Percentiles rank a stretch among this genome's conserved stretches.
These are phyloP conservation scores for Saitozyma sp. DNA, from an alignment of 768 basidiomycete genomes.

Conservation along the genomic window DNA sequence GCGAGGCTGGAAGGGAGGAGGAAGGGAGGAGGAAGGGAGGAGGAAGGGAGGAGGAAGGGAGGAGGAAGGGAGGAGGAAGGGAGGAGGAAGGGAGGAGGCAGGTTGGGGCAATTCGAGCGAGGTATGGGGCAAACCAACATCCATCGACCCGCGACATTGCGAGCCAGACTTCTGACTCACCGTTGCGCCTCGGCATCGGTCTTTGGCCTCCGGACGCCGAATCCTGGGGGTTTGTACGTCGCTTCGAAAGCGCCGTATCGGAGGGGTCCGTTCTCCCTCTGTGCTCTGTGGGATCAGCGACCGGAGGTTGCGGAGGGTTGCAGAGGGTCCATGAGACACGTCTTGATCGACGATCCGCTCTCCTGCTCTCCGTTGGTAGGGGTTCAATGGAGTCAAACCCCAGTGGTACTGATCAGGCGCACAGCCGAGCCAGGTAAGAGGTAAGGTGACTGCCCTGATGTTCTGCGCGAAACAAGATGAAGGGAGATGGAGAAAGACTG, in stretches of 20 bases:
- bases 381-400: too few relatives aligned
- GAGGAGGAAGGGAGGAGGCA: slow-evolving; percentile 4
- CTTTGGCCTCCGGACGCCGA: slow-evolving; percentile 34
- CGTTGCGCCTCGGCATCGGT: slow-evolving; percentile 49
- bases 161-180: slow-evolving; percentile 35
- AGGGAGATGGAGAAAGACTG: too few relatives aligned
- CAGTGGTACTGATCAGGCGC: slow-evolving; percentile 5
- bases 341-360: too few relatives aligned
- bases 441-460: not conserved
- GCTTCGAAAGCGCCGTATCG: slow-evolving; percentile 49
- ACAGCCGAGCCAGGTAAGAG: not conserved
- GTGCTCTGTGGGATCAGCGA: slow-evolving; percentile 10
- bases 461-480: too few relatives aligned
- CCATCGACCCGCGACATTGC: slow-evolving; percentile 15
- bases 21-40: not conserved
- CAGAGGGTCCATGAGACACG: too few relatives aligned
- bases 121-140: slow-evolving; percentile 10
- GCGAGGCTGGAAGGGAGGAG: not conserved
- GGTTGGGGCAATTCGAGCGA: slow-evolving; percentile 23
- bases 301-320: too few relatives aligned
- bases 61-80: slow-evolving; percentile 21
- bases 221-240: slow-evolving; percentile 40
- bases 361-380: too few relatives aligned
- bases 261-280: slow-evolving; percentile 24
- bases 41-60: not conserved